Evolutionary conservation across 2,329 filamentous ascomycete species (phyloP).

Genomic region (Ophiocordyceps australis): DNA sequence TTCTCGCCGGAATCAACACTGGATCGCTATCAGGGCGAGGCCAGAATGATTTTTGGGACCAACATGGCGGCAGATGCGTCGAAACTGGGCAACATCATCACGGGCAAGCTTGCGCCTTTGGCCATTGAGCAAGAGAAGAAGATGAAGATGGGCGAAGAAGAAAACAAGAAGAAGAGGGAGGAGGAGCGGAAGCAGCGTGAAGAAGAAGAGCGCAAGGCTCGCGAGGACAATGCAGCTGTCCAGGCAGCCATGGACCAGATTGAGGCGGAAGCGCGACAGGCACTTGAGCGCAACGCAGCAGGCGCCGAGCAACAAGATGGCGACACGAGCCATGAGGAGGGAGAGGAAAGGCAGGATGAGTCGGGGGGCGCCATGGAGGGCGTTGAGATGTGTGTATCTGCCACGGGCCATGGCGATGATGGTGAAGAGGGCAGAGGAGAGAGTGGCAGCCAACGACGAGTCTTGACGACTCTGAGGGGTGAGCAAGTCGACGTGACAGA

Average conservation of each 20-base stretch:
- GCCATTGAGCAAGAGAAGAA: constrained; percentile 70
- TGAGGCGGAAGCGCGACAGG: constrained; percentile 52
- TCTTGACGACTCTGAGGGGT: constrained; percentile 71
- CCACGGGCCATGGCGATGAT: constrained; percentile 12
- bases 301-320: too few relatives aligned
- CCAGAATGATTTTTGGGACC: constrained; percentile 64
- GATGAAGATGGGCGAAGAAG: constrained; percentile 39
- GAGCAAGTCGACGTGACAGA: constrained; percentile 85
- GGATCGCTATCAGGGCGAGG: constrained; percentile 76
- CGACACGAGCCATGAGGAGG: too few relatives aligned
- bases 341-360: constrained; percentile 5
- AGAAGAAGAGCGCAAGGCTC: constrained; percentile 51
- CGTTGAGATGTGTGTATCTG: constrained; percentile 39
- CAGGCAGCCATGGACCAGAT: constrained; percentile 47
- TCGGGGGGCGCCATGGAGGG: constrained; percentile 52
- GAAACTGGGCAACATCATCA: constrained; percentile 48
- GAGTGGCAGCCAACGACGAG: constrained; percentile 24
- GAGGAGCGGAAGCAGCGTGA: constrained; percentile 43
- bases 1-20: constrained; percentile 58
- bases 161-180: constrained; percentile 26
- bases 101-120: constrained; percentile 60
- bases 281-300: constrained; percentile 35
- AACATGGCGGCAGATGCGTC: constrained; percentile 47
- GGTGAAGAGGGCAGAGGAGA: constrained; percentile 5
- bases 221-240: constrained; percentile 44